Evolutionary conservation across 345 rosid species (phyloP), one percentile per base, ranked within the genome.

Genomic region (Hypericum perforatum): DNA sequence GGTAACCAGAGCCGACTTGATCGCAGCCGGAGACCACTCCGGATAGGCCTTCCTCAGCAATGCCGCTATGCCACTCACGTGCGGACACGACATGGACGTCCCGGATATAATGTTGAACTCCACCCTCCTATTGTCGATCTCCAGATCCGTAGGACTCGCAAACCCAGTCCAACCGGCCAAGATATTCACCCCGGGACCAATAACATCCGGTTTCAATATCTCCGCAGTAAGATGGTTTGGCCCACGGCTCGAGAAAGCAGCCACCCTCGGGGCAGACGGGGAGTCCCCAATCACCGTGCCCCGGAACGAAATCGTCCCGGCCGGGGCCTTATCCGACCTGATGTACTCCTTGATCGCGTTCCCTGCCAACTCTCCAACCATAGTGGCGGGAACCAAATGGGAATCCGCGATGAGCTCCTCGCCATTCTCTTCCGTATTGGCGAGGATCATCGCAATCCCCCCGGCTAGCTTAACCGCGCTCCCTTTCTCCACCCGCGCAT

Each of bases 371-470:
- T 38, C 60, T 10, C 66, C 72, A 2, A 67, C 72, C 67, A 57
- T 58, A 7, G 72, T 67, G 5, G 72, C 72, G 0, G 67, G 72
- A n/a, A 67, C 6, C 7, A 67, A 63, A 57, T 67, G 72, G 29
- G 72, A 62, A 48, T 67, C 72, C 8, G 67, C 72, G 52, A 67
- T 62, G 0, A 67, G 59, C 59, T 67, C 72, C 54, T 67, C 66
- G 14, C 72, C 66, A 37, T 49, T 57, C 6, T 61, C 58, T 13
- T 29, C 59, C 0, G 66, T 61, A 13, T 67, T 67, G 9, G 72
- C 66, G 52, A 67, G 0, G 9, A 67, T 57, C 72, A 67, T 67
- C 37, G 66, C 72, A 36, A 57, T 45, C 32, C 72, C 72, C 6
- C 72, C 72, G 1, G 72, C 72, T 16, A 52, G 51, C 45, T 62